phyloP scores from a whole-genome alignment of 257 asterid genomes.

The Solanum lycopersicoides region DNA sequence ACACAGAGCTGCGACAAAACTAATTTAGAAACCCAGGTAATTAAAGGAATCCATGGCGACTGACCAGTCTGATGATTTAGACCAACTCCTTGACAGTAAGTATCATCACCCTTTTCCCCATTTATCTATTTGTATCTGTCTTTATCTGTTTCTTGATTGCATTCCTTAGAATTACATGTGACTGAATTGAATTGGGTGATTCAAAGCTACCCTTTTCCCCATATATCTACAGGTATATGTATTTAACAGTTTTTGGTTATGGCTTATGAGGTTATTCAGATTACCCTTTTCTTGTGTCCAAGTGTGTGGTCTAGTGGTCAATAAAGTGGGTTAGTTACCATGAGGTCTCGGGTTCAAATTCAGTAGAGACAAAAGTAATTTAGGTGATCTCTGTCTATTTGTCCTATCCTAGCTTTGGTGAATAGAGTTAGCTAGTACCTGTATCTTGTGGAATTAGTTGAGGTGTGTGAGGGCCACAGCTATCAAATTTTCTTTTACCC shows the following conservation, averaged over 20 bases:
- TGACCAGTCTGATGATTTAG: slow-evolving; percentile 73
- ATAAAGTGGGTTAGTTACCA: too few species aligned
- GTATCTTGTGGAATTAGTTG: too few species aligned
- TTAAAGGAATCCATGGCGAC: slow-evolving; percentile 39
- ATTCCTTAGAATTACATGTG: neutral
- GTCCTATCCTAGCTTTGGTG: too few species aligned
- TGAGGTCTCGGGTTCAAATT: too few species aligned
- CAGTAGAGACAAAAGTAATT: too few species aligned
- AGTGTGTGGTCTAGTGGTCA: too few species aligned
- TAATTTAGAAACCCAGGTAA: neutral
- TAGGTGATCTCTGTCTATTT: too few species aligned
- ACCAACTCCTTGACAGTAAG: slow-evolving; percentile 94
- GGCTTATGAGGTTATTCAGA: neutral
- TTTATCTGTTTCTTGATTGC: neutral
- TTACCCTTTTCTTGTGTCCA: too few species aligned
- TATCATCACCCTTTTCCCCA: neutral
- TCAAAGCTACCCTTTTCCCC: neutral
- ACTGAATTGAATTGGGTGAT: neutral
- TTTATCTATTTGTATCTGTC: neutral
- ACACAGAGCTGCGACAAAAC: neutral
- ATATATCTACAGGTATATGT: neutral
- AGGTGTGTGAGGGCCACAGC: too few species aligned
- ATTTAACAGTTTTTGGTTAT: neutral
- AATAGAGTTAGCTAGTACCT: too few species aligned
- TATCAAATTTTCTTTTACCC: too few species aligned